phyloP scores from a whole-genome alignment of 805 yeast species.

The Wickerhamomyces xylosicus region DNA sequence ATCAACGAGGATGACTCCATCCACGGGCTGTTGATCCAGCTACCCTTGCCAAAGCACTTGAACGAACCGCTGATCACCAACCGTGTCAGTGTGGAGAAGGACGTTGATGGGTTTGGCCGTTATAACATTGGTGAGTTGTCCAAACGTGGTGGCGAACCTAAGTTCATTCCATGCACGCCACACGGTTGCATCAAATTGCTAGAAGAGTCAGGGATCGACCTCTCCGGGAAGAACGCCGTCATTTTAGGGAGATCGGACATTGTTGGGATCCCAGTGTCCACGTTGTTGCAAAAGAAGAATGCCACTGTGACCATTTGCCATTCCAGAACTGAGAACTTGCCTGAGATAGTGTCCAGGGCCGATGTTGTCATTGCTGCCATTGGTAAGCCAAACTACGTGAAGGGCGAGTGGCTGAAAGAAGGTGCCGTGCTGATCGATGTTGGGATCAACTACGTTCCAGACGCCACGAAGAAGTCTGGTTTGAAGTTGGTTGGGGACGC shows the following conservation, averaged over 20 bases:
- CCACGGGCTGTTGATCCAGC: slow-evolving; percentile 67
- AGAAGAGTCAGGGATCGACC: slow-evolving; percentile 40
- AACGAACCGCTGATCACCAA: slow-evolving; percentile 60
- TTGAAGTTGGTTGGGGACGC: slow-evolving; percentile 71
- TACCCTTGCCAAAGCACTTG: slow-evolving; percentile 66
- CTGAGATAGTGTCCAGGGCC: slow-evolving; percentile 43
- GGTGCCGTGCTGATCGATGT: slow-evolving; percentile 72
- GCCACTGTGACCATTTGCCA: slow-evolving; percentile 75
- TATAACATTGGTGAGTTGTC: slow-evolving; percentile 69
- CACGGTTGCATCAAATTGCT: slow-evolving; percentile 65
- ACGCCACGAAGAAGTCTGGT: slow-evolving; percentile 57
- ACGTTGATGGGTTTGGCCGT: slow-evolving; percentile 79
- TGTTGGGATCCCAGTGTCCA: slow-evolving; percentile 75
- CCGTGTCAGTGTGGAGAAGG: slow-evolving; percentile 56
- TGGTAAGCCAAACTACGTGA: slow-evolving; percentile 60
- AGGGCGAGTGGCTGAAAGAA: slow-evolving; percentile 65
- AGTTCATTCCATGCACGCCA: slow-evolving; percentile 76
- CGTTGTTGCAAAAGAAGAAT: slow-evolving; percentile 55
- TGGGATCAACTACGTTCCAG: slow-evolving; percentile 70
- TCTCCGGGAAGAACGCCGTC: slow-evolving; percentile 67
- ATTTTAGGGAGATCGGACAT: slow-evolving; percentile 81
- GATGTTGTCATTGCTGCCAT: slow-evolving; percentile 74
- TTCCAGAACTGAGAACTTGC: slow-evolving; percentile 46
- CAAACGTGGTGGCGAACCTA: slow-evolving; percentile 63
- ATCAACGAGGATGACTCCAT: slow-evolving; percentile 51